A percentile compares a stretch with the other conserved stretches of the same genome.
phyloP scores from a whole-genome alignment of 129 eudicot genomes.

The Centrapalus pauciflorus region DNA sequence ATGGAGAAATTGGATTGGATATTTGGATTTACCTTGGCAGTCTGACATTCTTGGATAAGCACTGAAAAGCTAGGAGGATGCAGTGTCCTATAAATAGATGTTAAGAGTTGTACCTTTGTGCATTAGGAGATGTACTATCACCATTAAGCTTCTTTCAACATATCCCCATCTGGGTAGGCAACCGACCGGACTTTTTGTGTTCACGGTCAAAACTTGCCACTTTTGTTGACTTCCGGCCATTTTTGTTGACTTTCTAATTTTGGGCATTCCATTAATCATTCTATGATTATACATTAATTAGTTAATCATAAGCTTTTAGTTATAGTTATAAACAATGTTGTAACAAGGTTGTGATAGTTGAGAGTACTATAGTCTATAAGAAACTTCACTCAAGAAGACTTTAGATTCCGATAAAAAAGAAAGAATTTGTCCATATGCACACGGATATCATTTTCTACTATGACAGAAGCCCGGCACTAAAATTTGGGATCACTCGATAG shows the following conservation, averaged over 20 bases:
- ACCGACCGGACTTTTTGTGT: not conserved
- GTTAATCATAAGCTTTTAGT: not conserved
- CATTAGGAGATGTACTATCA: not conserved
- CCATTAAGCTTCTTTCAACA: not conserved
- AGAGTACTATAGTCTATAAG: not conserved
- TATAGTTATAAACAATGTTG: not conserved
- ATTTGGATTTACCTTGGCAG: slow-evolving; percentile 17
- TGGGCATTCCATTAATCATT: not conserved
- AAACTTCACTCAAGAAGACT: slow-evolving; percentile 7
- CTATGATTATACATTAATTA: not conserved
- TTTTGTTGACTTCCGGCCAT: not conserved
- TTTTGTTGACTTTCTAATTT: not conserved
- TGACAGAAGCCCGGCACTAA: slow-evolving; percentile 22
- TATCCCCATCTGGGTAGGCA: not conserved
- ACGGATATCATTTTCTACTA: not conserved
- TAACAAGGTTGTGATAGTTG: too few relatives aligned
- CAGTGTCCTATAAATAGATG: slow-evolving; percentile 14
- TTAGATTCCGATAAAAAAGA: slow-evolving; percentile 13
- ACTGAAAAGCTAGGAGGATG: not conserved
- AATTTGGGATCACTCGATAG: slow-evolving; percentile 1
- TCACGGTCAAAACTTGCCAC: not conserved
- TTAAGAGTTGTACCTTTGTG: not conserved
- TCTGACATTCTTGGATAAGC: slow-evolving; percentile 18
- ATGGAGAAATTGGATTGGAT: not conserved
- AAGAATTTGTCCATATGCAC: not conserved